These are phyloP conservation scores for Phytopythium boreale DNA, from an alignment of 352 stramenopile species.

Conservation along the genomic window DNA sequence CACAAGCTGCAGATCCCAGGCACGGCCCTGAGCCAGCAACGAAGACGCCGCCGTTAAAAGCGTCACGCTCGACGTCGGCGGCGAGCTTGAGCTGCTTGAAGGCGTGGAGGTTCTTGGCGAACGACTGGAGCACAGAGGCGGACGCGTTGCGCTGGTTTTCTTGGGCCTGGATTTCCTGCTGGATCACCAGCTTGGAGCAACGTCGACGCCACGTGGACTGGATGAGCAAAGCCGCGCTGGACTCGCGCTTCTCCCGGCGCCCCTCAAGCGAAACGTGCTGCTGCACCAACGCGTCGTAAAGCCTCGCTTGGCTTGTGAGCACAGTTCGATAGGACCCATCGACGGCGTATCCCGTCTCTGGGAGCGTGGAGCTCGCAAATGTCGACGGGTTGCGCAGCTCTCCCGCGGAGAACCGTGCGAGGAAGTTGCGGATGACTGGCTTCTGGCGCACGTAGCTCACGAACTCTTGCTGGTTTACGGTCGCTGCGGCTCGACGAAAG, in stretches of 20 bases:
- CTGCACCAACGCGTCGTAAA: slow-evolving; percentile 46
- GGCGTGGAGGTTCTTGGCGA: slow-evolving; percentile 43
- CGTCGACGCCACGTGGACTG: slow-evolving; percentile 65
- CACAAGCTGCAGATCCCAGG: slow-evolving; percentile 10
- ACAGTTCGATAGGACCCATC: slow-evolving; percentile 8
- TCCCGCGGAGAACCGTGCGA: slow-evolving; percentile 55
- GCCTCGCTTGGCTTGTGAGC: slow-evolving; percentile 22
- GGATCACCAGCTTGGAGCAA: slow-evolving; percentile 30
- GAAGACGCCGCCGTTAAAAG: slow-evolving; percentile 58
- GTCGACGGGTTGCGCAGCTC: slow-evolving; percentile 67
- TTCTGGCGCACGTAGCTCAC: slow-evolving; percentile 28
- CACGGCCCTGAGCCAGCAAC: slow-evolving; percentile 44
- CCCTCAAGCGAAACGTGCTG: slow-evolving; percentile 56
- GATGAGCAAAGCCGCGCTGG: slow-evolving; percentile 48
- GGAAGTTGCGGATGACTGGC: slow-evolving; percentile 36
- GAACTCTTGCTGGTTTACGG: slow-evolving; percentile 27
- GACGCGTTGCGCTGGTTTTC: slow-evolving; percentile 39
- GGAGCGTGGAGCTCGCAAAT: slow-evolving; percentile 16
- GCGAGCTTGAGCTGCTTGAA: slow-evolving; percentile 50
- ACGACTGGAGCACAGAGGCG: slow-evolving; percentile 42
- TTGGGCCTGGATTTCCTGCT: slow-evolving; percentile 21
- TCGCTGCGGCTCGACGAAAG: not conserved
- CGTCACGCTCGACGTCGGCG: slow-evolving; percentile 43
- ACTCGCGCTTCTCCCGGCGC: slow-evolving; percentile 21
- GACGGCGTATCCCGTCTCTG: slow-evolving; percentile 8